phyloP scores from a whole-genome alignment of 2,329 filamentous ascomycete genomes.

The Beauveria caledonica region DNA sequence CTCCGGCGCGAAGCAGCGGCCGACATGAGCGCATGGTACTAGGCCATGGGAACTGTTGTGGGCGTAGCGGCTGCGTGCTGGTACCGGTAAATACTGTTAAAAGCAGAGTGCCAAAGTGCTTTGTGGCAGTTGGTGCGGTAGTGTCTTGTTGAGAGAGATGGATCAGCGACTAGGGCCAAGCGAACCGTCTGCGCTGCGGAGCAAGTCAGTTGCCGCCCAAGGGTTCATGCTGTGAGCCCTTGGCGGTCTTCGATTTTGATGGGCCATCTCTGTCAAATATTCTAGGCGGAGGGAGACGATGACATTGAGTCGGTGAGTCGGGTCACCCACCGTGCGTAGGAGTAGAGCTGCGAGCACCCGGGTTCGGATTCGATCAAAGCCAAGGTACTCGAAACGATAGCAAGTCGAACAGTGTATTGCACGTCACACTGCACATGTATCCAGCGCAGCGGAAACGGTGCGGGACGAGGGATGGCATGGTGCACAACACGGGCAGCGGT shows the following conservation, averaged over 20 bases:
- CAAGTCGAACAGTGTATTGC: neutral
- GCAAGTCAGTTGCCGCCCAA: neutral
- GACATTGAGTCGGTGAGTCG: neutral
- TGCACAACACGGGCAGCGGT: neutral
- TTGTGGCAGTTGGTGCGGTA: no score
- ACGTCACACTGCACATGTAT: neutral
- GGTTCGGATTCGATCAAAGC: neutral
- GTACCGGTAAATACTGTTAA: no score
- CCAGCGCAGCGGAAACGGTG: neutral
- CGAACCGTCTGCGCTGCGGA: neutral
- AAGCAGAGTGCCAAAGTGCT: no score
- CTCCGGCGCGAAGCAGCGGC: conserved; percentile 6
- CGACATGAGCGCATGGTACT: neutral
- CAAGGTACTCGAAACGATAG: neutral
- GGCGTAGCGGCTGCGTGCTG: neutral
- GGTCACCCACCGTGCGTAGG: neutral
- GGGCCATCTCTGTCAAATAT: neutral
- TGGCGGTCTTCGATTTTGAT: neutral
- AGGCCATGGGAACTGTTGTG: neutral
- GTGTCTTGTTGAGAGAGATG: neutral
- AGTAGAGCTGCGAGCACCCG: neutral
- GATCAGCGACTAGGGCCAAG: neutral
- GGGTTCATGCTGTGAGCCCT: neutral
- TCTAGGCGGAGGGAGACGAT: neutral
- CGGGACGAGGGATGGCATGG: conserved; percentile 3